These are phyloP conservation scores for Cotoneaster glaucophyllus DNA, from an alignment of 306 rosid genomes.

Conservation along the genomic window DNA sequence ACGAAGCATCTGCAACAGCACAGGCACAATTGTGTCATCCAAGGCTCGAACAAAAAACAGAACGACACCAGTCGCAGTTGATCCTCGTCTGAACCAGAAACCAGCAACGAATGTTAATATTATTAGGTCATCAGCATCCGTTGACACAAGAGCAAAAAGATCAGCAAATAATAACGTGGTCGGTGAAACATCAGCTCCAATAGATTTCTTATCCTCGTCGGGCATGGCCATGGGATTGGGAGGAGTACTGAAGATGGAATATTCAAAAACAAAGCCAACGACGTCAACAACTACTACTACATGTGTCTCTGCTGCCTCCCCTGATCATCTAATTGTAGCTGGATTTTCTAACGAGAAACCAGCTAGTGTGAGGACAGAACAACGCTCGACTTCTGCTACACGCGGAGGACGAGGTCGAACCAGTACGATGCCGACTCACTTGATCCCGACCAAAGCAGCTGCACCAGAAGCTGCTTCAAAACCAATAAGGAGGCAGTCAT, in stretches of 20 bases:
- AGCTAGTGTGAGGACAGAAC: constrained; percentile 47
- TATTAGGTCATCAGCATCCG: neutral
- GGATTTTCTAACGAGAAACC: constrained; percentile 45
- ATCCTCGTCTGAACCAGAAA: neutral
- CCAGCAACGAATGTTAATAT: neutral
- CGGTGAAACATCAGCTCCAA: neutral
- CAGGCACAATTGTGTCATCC: neutral
- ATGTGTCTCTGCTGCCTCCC: neutral
- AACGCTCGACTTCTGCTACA: constrained; percentile 37
- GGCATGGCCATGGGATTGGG: neutral
- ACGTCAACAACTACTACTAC: neutral
- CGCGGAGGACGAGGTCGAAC: neutral
- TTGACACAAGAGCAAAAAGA: neutral
- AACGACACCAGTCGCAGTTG: neutral
- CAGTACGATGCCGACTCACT: neutral
- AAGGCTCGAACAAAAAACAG: constrained; percentile 17
- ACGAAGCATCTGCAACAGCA: neutral
- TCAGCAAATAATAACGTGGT: neutral
- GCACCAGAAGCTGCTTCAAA: neutral
- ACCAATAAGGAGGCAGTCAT: constrained; percentile 32
- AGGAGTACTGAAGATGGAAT: neutral
- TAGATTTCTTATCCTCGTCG: neutral
- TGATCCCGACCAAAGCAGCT: neutral
- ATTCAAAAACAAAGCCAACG: neutral
- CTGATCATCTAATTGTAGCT: neutral